Base-by-base conservation (phyloP, 2,329 filamentous ascomycete species). In the Teratosphaeria zuluensis region DNA sequence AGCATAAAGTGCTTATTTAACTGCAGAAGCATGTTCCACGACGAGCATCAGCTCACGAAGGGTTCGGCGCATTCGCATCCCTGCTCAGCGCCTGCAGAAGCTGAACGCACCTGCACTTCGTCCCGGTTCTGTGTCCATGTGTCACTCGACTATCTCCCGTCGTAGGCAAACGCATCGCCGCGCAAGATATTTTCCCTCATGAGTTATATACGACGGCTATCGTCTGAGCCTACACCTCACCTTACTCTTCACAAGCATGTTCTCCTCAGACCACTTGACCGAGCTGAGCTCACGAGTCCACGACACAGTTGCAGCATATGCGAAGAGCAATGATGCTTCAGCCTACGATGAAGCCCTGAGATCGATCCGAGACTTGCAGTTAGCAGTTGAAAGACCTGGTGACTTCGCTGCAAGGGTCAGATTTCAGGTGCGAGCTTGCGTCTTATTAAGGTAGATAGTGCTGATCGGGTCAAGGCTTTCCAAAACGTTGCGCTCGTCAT, bases 291-390 rank as follows among this genome's bases (percentile, higher is more conserved):
- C 35, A 42, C 9, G 35, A 42, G 35, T 42, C 35, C 35, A 42
- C 12, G 35, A 42, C 11, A 42, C 35, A 16, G 12, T 42, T 16
- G 35, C 35, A 42, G 35, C 35, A 16, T 42, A 14, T 42, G 35
- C 5, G n/a, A 42, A 16, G 51, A 52, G 2, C 14, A 31, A 31
- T 12, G 35, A 56, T 42, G 9, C 28, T 35, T 35, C 30, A n/a
- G 19, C 14, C 21, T 31, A 52, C 21, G 51, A 24, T 16, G 30
- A 52, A 16, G 21, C 30, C 30, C 51, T 52, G 1, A 52, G 21
- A 19, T 52, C 51, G 14, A 52, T 52, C 30, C 14, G 51, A 24
- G 30, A 52, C 96, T 96, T 60, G 19, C 58, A 57, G 32, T 48
- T 54, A n/a, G 56, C 58, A 12, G 56, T 55, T 14, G 56, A 60